A percentile compares a stretch with the other conserved stretches of the same genome.
phyloP scores from a whole-genome alignment of 2,329 filamentous ascomycete species.

The Alternaria panax region DNA sequence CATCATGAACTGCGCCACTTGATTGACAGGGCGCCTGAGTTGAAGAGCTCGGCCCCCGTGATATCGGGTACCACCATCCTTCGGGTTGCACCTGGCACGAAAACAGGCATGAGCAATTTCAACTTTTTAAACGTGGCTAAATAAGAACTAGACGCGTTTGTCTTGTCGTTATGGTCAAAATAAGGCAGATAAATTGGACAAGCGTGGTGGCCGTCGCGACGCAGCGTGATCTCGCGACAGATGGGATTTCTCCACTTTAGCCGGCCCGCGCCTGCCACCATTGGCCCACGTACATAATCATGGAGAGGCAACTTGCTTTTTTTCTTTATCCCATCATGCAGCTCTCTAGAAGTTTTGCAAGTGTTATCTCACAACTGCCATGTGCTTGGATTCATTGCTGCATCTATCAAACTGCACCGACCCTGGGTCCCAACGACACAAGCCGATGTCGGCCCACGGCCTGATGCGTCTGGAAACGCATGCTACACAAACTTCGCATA shows the following conservation, averaged over 20 bases:
- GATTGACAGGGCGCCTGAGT: conserved; percentile 3
- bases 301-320: background rate
- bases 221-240: background rate
- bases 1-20: background rate
- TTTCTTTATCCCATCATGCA: background rate
- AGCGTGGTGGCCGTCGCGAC: background rate
- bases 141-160: background rate
- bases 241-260: background rate
- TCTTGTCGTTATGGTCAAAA: background rate
- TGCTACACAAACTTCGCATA: too few species aligned
- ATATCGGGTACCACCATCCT: background rate
- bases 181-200: background rate
- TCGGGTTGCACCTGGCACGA: background rate
- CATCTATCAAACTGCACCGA: background rate
- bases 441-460: too few species aligned
- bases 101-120: background rate
- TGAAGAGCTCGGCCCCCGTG: background rate
- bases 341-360: background rate
- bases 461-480: too few species aligned
- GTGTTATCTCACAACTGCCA: background rate
- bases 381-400: background rate
- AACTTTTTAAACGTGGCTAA: background rate
- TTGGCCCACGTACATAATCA: background rate
- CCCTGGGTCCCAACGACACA: too few species aligned
- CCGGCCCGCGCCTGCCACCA: background rate